Conservation (phyloP, 352 stramenopile species). For the Pythium periplocum region DNA sequence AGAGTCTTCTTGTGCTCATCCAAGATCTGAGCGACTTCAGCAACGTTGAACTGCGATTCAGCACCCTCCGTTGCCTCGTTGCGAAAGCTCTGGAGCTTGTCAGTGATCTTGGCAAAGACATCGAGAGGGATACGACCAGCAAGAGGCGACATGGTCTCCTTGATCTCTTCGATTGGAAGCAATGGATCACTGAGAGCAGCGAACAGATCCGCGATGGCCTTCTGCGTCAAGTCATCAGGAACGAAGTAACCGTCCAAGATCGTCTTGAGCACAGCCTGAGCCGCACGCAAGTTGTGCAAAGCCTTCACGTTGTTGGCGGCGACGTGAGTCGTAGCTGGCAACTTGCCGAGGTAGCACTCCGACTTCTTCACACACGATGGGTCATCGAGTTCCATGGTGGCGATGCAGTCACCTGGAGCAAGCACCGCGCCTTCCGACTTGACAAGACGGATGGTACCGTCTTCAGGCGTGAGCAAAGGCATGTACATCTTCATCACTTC, state of each 20-base stretch:
- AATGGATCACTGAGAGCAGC: conserved; percentile 55
- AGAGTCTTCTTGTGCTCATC: conserved; percentile 63
- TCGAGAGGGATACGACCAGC: conserved; percentile 93
- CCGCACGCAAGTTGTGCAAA: conserved; percentile 64
- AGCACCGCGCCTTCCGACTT: conserved; percentile 96
- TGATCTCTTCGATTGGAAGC: conserved; percentile 92
- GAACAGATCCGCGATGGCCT: conserved; percentile 87
- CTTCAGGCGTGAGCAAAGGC: conserved; percentile 96
- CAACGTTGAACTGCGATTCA: conserved; percentile 44
- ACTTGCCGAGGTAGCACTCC: conserved; percentile 87
- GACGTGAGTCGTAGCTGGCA: conserved; percentile 36
- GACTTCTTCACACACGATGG: conserved; percentile 95
- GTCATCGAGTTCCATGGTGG: conserved; percentile 97
- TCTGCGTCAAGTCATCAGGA: conserved; percentile 74
- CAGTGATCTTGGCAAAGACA: conserved; percentile 88
- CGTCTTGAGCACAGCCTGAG: conserved; percentile 84
- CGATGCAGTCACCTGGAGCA: conserved; percentile 94
- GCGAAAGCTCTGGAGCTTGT: conserved; percentile 75
- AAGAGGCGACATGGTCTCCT: conserved; percentile 95
- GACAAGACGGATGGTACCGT: conserved; percentile 92
- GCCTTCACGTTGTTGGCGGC: conserved; percentile 36
- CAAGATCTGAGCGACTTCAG: conserved; percentile 47
- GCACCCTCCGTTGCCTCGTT: conserved; percentile 24
- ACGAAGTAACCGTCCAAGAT: conserved; percentile 94
- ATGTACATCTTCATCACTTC: conserved; percentile 99